Evolutionary conservation across 2,329 filamentous ascomycete genomes (phyloP), one percentile per base, ranked within the genome.

Genomic region (Thelonectria rubi): DNA sequence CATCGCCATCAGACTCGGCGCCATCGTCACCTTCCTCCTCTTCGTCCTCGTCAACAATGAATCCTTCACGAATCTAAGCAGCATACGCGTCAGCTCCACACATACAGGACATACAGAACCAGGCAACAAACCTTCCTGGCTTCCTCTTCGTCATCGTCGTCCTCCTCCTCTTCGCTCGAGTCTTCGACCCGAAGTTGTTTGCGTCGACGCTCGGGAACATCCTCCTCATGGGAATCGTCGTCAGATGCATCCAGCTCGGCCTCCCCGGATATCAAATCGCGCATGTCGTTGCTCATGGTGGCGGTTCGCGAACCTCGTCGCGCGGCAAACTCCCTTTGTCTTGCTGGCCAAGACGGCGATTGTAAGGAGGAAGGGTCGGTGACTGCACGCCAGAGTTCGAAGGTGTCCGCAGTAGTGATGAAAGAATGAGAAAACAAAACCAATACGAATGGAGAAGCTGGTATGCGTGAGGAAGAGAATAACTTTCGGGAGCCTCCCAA

Each of bases 1-100:
- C 82, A 48, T 85, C 82, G 49, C 77, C 82, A 59, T 85, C 81
- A 26, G 79, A 80, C 37, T 87, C 86, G 69, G 85, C 86, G 54
- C 84, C 89, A 54, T 90, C 86, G 32, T 88, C 88, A 50, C 89
- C 86, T 47, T 47, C 45, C 62, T 92, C 91, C 57, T 93, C 90
- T 69, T 93, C 91, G 64, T 94, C 93, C 73, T 97, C 94, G 72
- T 97, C 93, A 65, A 97, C 93, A 68, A 99, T 97, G 79, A 98
- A 99, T 24, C 94, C 94, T 81, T 97, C 93, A 54, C 91, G 91
- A 67, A 97, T 86, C 93, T 97, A 72, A 21, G 11, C 11, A 32
- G 39, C 5, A 43, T 68, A 65, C 66, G 62, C 40, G 60, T 68
- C 24, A 70, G 53, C 12, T 15, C 47, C 24, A 37, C 1, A 17